These are phyloP conservation scores for Mycena pura DNA, from an alignment of 768 basidiomycete species.

Conservation along the genomic window DNA sequence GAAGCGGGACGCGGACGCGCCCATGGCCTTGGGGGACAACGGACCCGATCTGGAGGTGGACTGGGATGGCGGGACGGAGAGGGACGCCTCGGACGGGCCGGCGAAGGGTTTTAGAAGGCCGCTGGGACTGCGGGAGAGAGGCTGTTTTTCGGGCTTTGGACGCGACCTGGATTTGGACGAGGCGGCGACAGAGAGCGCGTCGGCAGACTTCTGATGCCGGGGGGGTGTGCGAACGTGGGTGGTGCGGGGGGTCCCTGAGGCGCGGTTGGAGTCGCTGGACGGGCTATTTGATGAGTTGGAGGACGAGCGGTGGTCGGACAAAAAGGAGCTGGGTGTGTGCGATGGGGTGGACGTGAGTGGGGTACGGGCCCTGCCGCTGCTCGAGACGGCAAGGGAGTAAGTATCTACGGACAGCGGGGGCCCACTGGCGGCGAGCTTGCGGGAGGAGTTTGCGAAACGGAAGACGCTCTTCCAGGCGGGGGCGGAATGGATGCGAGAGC, in stretches of 20 bases:
- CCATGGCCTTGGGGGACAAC: constrained; percentile 71
- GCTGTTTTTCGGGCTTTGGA: constrained; percentile 57
- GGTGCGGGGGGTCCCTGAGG: constrained; percentile 35
- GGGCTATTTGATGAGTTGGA: constrained; percentile 77
- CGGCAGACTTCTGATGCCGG: constrained; percentile 43
- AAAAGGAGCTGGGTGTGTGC: constrained; percentile 60
- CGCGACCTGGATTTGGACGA: constrained; percentile 42
- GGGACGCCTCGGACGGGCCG: constrained; percentile 54
- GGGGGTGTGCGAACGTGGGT: constrained; percentile 12
- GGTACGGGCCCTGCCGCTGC: constrained; percentile 44
- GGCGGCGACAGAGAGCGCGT: constrained; percentile 46
- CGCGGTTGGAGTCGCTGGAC: constrained; percentile 72
- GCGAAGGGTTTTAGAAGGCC: constrained; percentile 41
- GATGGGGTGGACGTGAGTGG: constrained; percentile 54
- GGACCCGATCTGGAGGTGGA: constrained; percentile 59
- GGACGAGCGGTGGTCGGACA: constrained; percentile 72
- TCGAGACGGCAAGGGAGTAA: constrained; percentile 40
- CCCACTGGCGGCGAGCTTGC: constrained; percentile 54
- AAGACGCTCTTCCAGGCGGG: constrained; percentile 77
- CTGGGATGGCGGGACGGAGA: constrained; percentile 46
- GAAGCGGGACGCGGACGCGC: constrained; percentile 83
- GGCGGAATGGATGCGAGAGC: constrained; percentile 38
- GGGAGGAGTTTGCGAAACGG: constrained; percentile 68
- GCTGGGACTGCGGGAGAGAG: constrained; percentile 31
- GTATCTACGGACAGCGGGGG: constrained; percentile 62